Conservation (phyloP, 768 basidiomycete species). For the Pleurotus giganteus region DNA sequence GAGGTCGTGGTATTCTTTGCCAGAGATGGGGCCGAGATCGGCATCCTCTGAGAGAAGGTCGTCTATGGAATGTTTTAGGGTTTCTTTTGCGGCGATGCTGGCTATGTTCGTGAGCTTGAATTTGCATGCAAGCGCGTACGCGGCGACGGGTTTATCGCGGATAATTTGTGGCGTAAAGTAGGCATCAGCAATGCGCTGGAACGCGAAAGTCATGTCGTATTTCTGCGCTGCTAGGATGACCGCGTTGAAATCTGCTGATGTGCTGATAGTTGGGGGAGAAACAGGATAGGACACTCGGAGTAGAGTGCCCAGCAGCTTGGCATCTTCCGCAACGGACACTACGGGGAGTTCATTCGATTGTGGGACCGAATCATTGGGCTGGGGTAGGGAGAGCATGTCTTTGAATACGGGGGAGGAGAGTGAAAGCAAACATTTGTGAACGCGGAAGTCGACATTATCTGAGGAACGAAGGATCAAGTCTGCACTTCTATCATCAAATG, state of each 20-base stretch:
- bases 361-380: background rate
- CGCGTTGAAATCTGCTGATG: slow-evolving; percentile 31
- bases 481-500: background rate
- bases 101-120: slow-evolving; percentile 31
- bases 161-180: slow-evolving; percentile 24
- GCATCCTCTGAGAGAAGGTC: slow-evolving; percentile 30
- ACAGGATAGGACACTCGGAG: slow-evolving; percentile 37
- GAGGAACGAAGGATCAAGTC: slow-evolving; percentile 6
- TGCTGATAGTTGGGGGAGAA: slow-evolving; percentile 26
- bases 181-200: slow-evolving; percentile 24
- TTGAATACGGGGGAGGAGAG: slow-evolving; percentile 11
- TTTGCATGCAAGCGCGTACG: slow-evolving; percentile 38
- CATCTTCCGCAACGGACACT: background rate
- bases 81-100: slow-evolving; percentile 30
- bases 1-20: background rate
- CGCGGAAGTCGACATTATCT: slow-evolving; percentile 9
- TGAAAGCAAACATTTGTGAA: background rate
- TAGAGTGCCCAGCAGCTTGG: slow-evolving; percentile 9
- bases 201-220: slow-evolving; percentile 34
- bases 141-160: slow-evolving; percentile 30
- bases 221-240: slow-evolving; percentile 35
- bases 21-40: slow-evolving; percentile 34
- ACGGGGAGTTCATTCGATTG: background rate
- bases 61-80: slow-evolving; percentile 32
- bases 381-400: slow-evolving; percentile 11